These are phyloP conservation scores for Aspergillus sp. DNA, from an alignment of 2,329 filamentous ascomycete genomes.

Conservation along the genomic window DNA sequence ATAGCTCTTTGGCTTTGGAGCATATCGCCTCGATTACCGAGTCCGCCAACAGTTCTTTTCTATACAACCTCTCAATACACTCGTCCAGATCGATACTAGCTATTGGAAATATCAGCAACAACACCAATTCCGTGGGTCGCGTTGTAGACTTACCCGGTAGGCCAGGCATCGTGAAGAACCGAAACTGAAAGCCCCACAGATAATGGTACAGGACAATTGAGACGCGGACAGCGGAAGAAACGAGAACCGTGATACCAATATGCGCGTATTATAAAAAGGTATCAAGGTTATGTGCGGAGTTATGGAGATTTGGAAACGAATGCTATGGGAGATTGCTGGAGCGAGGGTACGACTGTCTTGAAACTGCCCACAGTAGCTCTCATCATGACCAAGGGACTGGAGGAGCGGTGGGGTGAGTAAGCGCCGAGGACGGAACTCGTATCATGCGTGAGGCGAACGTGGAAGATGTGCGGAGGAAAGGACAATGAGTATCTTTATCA, in stretches of 20 bases:
- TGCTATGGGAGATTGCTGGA: slow-evolving; percentile 15
- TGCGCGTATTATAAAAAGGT: neutral
- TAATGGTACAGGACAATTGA: slow-evolving; percentile 12
- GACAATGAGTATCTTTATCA: neutral
- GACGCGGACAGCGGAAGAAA: neutral
- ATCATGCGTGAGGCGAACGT: neutral
- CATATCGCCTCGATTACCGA: slow-evolving; percentile 99
- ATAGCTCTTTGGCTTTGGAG: slow-evolving; percentile 95
- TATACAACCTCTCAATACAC: slow-evolving; percentile 95
- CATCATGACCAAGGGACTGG: slow-evolving; percentile 27
- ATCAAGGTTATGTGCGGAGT: slow-evolving; percentile 6
- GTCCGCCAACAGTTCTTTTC: slow-evolving; percentile 94
- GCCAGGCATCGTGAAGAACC: slow-evolving; percentile 41
- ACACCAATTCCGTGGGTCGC: neutral
- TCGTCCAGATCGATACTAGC: slow-evolving; percentile 97
- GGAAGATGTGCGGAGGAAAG: neutral
- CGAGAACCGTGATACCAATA: neutral
- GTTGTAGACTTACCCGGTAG: slow-evolving; percentile 40
- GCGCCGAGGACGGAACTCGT: slow-evolving; percentile 8
- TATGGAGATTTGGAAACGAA: slow-evolving; percentile 4
- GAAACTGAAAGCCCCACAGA: slow-evolving; percentile 4
- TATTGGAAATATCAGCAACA: slow-evolving; percentile 39
- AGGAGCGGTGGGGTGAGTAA: slow-evolving; percentile 14
- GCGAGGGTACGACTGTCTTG: slow-evolving; percentile 22
- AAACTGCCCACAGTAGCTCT: slow-evolving; percentile 26